A percentile compares a stretch with the other conserved stretches of the same genome.
Conservation (phyloP, 371 early-diverging fungal species). For the Parasitella parasitica region DNA sequence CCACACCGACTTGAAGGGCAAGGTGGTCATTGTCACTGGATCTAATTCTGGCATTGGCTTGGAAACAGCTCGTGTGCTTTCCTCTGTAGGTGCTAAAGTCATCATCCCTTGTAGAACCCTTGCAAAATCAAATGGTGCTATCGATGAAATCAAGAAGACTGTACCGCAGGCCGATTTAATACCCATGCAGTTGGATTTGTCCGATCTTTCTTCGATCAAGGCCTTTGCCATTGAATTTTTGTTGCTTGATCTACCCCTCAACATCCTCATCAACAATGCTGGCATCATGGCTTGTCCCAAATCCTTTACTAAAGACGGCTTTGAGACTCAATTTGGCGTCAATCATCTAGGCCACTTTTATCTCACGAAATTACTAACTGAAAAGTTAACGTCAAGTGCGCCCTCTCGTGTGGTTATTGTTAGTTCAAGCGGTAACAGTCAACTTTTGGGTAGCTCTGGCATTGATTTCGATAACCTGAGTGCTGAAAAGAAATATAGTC, state of each 20-base stretch:
- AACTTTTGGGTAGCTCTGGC: slow-evolving; percentile 7
- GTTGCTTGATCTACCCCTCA: slow-evolving; percentile 44
- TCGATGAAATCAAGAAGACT: slow-evolving; percentile 45
- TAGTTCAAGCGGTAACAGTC: slow-evolving; percentile 40
- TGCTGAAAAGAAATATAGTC: slow-evolving; percentile 25
- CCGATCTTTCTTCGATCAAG: slow-evolving; percentile 46
- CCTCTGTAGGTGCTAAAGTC: background rate
- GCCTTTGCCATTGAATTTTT: slow-evolving; percentile 49
- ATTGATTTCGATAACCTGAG: slow-evolving; percentile 35
- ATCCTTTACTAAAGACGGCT: slow-evolving; percentile 55
- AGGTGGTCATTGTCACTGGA: slow-evolving; percentile 72
- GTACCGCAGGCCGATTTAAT: slow-evolving; percentile 41
- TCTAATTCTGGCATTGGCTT: slow-evolving; percentile 53
- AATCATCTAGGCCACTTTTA: slow-evolving; percentile 79
- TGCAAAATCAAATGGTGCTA: slow-evolving; percentile 39
- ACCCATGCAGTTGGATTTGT: slow-evolving; percentile 56
- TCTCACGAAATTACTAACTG: slow-evolving; percentile 58
- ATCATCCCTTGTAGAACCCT: slow-evolving; percentile 53
- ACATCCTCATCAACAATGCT: slow-evolving; percentile 53
- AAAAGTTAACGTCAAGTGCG: slow-evolving; percentile 47
- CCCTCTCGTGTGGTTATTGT: slow-evolving; percentile 58
- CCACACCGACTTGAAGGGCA: slow-evolving; percentile 51
- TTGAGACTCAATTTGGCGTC: slow-evolving; percentile 29
- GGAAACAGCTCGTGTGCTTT: background rate
- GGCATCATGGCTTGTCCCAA: slow-evolving; percentile 66